Base-by-base conservation (phyloP, 2,329 filamentous ascomycete genomes). In the Ophiostoma sp. region DNA sequence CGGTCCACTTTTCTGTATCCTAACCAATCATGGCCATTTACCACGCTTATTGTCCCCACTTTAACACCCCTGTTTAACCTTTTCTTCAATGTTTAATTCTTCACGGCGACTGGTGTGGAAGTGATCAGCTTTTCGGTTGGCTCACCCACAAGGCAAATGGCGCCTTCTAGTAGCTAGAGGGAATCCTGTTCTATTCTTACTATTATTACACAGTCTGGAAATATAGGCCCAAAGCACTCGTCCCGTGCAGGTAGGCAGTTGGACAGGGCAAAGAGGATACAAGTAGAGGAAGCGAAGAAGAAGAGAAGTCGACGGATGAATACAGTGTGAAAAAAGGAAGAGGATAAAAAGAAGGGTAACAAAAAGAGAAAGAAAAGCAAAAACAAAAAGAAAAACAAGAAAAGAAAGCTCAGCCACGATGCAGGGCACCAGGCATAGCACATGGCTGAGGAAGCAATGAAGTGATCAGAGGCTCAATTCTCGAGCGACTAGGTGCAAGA, bases 61-160 rank as follows among this genome's bases (percentile, higher is more conserved):
- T 27, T 9, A 55, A 7, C 8, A 55, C 49, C 49, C 47, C 49
- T 52, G 49, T 52, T 55, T 27, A 55, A 55, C 49, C n/a, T 55
- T 55, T 55, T 36, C 12, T 52, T 45, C 42, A 6, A 12, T 45
- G 42, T 52, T 7, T n/a, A 49, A 49, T 55, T 55, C 18, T 55
- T 55, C 18, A 55, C 27, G 49, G 9, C n/a, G 49, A 27, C 18
- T 27, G 7, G 49, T 55, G 27, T 55, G 49, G 49, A 55, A 55
- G 49, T 55, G 49, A 55, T 55, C 49, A 55, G 49, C 49, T 27
- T 27, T 55, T n/a, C 18, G 18, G 49, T 55, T 55, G 49, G 49
- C 49, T 55, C 49, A 27, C 49, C 49, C 49, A 12, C 18, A 55
- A 55, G n/a, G n/a, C 49, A 55, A 55, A 55, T 55, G 49, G 49